phyloP scores from a whole-genome alignment of 2,329 filamentous ascomycete genomes.

The Paecilomyces fulvus region DNA sequence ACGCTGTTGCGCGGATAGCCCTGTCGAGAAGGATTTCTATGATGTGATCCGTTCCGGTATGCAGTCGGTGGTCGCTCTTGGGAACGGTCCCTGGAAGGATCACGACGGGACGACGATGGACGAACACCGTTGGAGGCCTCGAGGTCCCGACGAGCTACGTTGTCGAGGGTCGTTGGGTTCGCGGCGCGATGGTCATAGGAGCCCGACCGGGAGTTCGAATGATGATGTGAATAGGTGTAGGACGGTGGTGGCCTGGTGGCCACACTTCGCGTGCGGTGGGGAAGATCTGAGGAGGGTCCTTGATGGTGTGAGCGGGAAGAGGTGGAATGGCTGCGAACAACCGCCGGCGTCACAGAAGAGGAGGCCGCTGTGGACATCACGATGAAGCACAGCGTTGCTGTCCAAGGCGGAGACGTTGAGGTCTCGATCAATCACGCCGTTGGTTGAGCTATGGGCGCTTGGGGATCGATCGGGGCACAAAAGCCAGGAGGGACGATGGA shows the following conservation, averaged over 20 bases:
- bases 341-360: slow-evolving; percentile 35
- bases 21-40: slow-evolving; percentile 26
- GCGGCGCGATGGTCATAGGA: slow-evolving; percentile 38
- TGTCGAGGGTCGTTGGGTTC: slow-evolving; percentile 42
- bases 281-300: slow-evolving; percentile 28
- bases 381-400: slow-evolving; percentile 5
- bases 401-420: slow-evolving; percentile 4
- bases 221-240: slow-evolving; percentile 13
- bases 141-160: slow-evolving; percentile 60
- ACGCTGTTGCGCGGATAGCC: slow-evolving; percentile 35
- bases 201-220: slow-evolving; percentile 31
- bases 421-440: slow-evolving; percentile 10
- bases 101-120: slow-evolving; percentile 49
- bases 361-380: slow-evolving; percentile 40
- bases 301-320: slow-evolving; percentile 38
- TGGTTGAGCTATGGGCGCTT: slow-evolving; percentile 7
- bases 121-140: slow-evolving; percentile 61
- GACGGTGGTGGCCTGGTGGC: slow-evolving; percentile 33
- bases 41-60: slow-evolving; percentile 47
- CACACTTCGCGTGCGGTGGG: slow-evolving; percentile 40
- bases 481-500: neutral
- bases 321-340: slow-evolving; percentile 44
- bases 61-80: slow-evolving; percentile 32
- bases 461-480: neutral
- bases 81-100: slow-evolving; percentile 55